Conservation (phyloP, 495 filamentous ascomycete genomes). For the Tuber calosporum region DNA sequence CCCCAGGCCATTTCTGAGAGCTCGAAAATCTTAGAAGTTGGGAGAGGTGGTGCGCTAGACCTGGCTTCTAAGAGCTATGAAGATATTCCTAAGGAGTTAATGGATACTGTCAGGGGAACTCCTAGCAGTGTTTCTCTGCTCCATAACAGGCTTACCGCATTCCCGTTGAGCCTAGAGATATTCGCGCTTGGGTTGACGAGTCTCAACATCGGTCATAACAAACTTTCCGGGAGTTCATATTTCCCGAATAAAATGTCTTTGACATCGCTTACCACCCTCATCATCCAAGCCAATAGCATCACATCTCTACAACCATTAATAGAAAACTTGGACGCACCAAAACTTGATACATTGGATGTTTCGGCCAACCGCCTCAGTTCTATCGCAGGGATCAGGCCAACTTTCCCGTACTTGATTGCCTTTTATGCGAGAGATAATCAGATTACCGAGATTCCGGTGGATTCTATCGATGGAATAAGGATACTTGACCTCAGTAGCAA, state of each 20-base stretch:
- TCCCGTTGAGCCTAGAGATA: constrained; percentile 62
- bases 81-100: constrained; percentile 46
- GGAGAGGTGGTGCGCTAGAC: constrained; percentile 62
- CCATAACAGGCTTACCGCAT: constrained; percentile 62
- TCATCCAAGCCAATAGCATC: constrained; percentile 62
- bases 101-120: constrained; percentile 46
- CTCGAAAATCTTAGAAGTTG: constrained; percentile 24
- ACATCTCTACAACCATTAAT: constrained; percentile 58
- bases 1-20: constrained; percentile 2
- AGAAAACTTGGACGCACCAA: constrained; percentile 59
- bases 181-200: constrained; percentile 62
- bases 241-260: constrained; percentile 58
- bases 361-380: constrained; percentile 66
- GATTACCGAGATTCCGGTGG: constrained; percentile 62
- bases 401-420: constrained; percentile 59
- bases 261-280: constrained; percentile 66
- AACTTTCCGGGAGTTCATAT: constrained; percentile 55
- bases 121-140: constrained; percentile 59
- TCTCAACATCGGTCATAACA: constrained; percentile 74
- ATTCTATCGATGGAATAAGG: constrained; percentile 64
- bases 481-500: constrained; percentile 76
- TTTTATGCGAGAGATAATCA: constrained; percentile 71
- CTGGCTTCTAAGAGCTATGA: constrained; percentile 59
- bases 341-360: constrained; percentile 66
- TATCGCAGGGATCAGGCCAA: constrained; percentile 53